These are phyloP conservation scores for Penicillium nucicola DNA, from an alignment of 495 filamentous ascomycete genomes.

Conservation along the genomic window DNA sequence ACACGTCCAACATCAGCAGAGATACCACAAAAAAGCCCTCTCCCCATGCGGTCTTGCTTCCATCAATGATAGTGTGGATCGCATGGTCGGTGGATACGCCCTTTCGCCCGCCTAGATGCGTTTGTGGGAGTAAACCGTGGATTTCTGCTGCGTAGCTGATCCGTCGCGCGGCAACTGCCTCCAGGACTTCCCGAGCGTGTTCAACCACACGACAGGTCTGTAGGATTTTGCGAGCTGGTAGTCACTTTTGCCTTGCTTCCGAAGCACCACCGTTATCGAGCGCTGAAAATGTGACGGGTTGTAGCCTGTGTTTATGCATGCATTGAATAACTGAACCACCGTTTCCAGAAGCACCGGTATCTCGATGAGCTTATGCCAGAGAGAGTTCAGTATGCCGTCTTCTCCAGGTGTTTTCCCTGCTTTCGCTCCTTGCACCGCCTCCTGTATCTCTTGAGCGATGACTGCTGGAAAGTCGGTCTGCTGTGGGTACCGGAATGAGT, in stretches of 20 bases:
- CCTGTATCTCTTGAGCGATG: too few species aligned
- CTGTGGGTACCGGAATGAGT: too few species aligned
- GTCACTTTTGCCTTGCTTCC: slow-evolving; percentile 21
- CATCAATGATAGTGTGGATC: slow-evolving; percentile 18
- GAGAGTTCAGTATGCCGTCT: too few species aligned
- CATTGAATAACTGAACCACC: neutral
- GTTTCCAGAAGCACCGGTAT: too few species aligned
- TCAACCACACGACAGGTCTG: slow-evolving; percentile 28
- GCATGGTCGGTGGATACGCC: slow-evolving; percentile 15
- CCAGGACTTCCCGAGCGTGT: slow-evolving; percentile 32
- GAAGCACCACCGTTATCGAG: slow-evolving; percentile 24
- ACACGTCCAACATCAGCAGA: neutral
- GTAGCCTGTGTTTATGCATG: neutral
- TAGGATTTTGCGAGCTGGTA: slow-evolving; percentile 29
- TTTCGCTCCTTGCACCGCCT: too few species aligned
- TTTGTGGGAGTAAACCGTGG: slow-evolving; percentile 16
- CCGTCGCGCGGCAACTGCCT: slow-evolving; percentile 19
- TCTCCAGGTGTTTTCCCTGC: too few species aligned
- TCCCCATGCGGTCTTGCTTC: slow-evolving; percentile 12
- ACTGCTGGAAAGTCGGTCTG: too few species aligned
- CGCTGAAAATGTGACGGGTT: slow-evolving; percentile 15
- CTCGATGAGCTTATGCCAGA: too few species aligned
- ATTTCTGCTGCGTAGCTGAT: slow-evolving; percentile 20
- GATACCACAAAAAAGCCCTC: neutral
- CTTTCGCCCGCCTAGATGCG: slow-evolving; percentile 21